These are phyloP conservation scores for Rubroboletus pulcherrimus DNA, from an alignment of 768 basidiomycete genomes.

Conservation along the genomic window DNA sequence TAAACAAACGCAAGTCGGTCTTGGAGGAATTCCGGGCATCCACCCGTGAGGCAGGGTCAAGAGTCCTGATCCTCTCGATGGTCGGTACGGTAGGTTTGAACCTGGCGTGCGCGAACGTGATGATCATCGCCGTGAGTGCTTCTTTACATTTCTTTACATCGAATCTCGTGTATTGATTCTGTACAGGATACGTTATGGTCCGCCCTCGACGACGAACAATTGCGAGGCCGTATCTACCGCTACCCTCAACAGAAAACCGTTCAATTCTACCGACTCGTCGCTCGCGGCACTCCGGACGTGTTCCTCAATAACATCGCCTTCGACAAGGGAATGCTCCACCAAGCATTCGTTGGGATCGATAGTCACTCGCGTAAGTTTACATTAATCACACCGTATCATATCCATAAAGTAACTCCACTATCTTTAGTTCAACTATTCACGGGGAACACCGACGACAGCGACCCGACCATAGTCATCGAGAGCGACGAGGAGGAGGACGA, in stretches of 20 bases:
- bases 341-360: neutral
- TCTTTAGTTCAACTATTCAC: no score
- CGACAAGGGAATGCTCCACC: slow-evolving; percentile 7
- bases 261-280: slow-evolving; percentile 17
- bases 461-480: no score
- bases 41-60: no score
- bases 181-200: slow-evolving; percentile 2
- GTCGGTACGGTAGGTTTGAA: neutral
- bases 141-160: no score
- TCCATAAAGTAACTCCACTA: no score
- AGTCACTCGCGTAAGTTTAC: no score
- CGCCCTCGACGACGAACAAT: slow-evolving; percentile 16
- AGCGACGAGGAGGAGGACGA: no score
- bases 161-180: no score
- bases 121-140: neutral
- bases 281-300: slow-evolving; percentile 9
- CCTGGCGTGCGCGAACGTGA: neutral
- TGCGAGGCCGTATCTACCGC: slow-evolving; percentile 13
- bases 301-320: slow-evolving; percentile 26
- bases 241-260: slow-evolving; percentile 18
- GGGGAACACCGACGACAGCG: no score
- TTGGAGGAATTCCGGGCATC: no score
- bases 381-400: no score
- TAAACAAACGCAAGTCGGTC: no score
- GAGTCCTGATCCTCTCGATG: neutral